phyloP scores from a whole-genome alignment of 495 filamentous ascomycete species.

The Trichocladium uniseriatum region DNA sequence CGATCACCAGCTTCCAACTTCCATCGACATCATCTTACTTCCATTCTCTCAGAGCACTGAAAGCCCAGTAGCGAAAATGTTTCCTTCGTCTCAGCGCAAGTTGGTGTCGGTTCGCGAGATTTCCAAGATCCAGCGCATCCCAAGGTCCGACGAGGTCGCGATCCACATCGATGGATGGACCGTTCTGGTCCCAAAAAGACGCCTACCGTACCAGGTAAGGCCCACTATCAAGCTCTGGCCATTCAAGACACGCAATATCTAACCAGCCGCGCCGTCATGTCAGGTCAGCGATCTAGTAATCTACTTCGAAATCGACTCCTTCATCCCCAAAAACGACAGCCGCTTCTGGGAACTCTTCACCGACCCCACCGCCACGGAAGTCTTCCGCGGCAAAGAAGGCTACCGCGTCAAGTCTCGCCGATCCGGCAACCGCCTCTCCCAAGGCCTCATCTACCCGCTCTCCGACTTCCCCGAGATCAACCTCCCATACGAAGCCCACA shows the following conservation, averaged over 20 bases:
- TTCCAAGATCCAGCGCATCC: background rate
- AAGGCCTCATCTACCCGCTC: conserved; percentile 15
- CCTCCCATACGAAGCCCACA: background rate
- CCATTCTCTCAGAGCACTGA: too few species aligned
- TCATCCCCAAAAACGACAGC: conserved; percentile 7
- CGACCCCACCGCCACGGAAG: background rate
- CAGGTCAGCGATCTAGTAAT: conserved; percentile 16
- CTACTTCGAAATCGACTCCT: conserved; percentile 19
- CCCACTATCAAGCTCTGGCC: too few species aligned
- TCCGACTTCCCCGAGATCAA: conserved; percentile 7
- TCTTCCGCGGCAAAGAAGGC: conserved; percentile 7
- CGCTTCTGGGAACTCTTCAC: conserved; percentile 10
- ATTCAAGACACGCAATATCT: background rate
- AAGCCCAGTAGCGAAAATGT: too few species aligned
- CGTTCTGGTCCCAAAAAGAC: background rate
- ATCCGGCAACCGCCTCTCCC: conserved; percentile 5
- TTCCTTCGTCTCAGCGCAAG: too few species aligned
- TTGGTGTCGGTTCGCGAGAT: conserved; percentile 14
- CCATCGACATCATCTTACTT: too few species aligned
- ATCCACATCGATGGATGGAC: conserved; percentile 15
- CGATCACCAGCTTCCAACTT: too few species aligned
- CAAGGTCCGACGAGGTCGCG: background rate
- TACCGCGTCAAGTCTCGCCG: conserved; percentile 4
- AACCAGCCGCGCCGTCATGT: background rate
- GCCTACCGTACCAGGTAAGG: background rate